Evolutionary conservation across 805 yeast species (phyloP).

Genomic region (Candida argentea): DNA sequence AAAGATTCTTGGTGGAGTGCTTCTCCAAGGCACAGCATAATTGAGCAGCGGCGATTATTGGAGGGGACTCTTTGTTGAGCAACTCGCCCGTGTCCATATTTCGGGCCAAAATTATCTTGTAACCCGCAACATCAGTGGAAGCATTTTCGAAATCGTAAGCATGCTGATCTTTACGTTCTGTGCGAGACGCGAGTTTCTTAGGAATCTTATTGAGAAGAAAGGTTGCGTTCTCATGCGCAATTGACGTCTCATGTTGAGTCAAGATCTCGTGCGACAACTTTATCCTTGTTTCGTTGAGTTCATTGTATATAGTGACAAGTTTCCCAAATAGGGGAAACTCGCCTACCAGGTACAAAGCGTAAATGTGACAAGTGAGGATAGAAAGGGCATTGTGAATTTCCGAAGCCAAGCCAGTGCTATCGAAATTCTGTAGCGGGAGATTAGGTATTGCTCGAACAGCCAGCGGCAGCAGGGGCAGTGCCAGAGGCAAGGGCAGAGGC

Average conservation of each 20-base stretch:
- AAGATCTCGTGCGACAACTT: constrained; percentile 40
- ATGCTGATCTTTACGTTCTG: constrained; percentile 29
- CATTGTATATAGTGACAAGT: constrained; percentile 41
- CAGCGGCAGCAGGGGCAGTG: constrained; percentile 1
- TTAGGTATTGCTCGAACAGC: constrained; percentile 28
- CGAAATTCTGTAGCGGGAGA: constrained; percentile 41
- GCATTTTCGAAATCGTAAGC: constrained; percentile 30
- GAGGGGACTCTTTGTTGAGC: constrained; percentile 38
- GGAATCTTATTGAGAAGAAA: constrained; percentile 47
- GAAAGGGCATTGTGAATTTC: constrained; percentile 52
- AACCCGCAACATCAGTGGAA: constrained; percentile 48
- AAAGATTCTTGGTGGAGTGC: too few relatives aligned
- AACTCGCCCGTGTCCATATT: constrained; percentile 50
- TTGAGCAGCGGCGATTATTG: constrained; percentile 57
- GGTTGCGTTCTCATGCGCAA: constrained; percentile 42
- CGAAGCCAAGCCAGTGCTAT: constrained; percentile 33
- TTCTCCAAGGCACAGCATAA: constrained; percentile 51
- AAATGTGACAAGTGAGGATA: constrained; percentile 53
- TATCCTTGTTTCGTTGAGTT: constrained; percentile 49
- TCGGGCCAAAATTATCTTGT: constrained; percentile 59
- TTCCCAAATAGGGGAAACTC: constrained; percentile 55
- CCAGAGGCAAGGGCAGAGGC: constrained; percentile 9
- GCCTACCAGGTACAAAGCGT: constrained; percentile 60
- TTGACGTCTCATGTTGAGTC: constrained; percentile 41
- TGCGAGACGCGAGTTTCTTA: constrained; percentile 41